phyloP scores from a whole-genome alignment of 2,329 filamentous ascomycete species.

The Neodidymelliopsis sp. region DNA sequence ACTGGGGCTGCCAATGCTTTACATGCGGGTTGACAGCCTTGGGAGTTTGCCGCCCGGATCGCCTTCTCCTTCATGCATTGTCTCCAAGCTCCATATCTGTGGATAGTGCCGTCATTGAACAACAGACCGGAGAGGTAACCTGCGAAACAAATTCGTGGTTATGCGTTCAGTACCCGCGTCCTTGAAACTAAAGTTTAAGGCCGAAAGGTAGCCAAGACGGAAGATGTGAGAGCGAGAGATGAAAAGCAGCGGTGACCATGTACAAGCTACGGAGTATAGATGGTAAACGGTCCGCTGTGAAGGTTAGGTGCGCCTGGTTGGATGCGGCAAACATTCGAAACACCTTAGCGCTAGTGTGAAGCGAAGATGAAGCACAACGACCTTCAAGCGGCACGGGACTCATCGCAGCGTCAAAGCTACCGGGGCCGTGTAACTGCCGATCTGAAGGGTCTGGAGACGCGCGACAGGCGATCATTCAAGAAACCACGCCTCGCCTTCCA shows the following conservation, averaged over 20 bases:
- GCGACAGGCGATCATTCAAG: background rate
- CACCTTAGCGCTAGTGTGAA: constrained; percentile 37
- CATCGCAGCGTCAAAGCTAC: background rate
- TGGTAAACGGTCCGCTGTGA: constrained; percentile 4
- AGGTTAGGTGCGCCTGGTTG: constrained; percentile 22
- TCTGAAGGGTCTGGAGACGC: background rate
- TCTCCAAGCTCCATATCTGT: constrained; percentile 33
- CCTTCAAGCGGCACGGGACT: constrained; percentile 24
- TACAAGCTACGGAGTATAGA: background rate
- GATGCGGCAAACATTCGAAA: constrained; percentile 28
- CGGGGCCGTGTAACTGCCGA: background rate
- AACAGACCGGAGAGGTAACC: constrained; percentile 13
- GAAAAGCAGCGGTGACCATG: background rate
- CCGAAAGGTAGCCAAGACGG: constrained; percentile 23
- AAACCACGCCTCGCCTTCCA: background rate
- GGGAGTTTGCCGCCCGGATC: constrained; percentile 24
- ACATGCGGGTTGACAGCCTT: constrained; percentile 31
- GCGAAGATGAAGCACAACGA: constrained; percentile 31
- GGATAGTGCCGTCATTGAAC: constrained; percentile 21
- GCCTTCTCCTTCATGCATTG: constrained; percentile 31
- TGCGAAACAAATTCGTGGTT: constrained; percentile 23
- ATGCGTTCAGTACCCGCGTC: constrained; percentile 29
- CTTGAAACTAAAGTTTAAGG: constrained; percentile 31
- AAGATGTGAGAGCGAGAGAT: constrained; percentile 17
- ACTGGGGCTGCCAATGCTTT: constrained; percentile 43